These are phyloP conservation scores for Cnidoscolus chayamansa DNA, from an alignment of 441 rosid species.

Conservation along the genomic window DNA sequence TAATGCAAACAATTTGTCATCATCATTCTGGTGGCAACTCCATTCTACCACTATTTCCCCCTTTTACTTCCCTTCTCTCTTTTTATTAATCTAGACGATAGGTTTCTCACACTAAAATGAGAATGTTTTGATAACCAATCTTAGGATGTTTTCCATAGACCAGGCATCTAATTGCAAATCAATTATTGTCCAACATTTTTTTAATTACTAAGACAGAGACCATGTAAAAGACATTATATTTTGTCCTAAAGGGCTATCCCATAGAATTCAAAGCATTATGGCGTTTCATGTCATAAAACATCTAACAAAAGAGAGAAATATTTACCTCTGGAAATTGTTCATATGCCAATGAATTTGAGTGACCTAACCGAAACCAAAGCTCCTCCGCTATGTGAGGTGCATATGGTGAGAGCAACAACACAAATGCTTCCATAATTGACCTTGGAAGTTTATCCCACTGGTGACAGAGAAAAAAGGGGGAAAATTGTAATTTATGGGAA, in stretches of 20 bases:
- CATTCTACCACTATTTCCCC: too few relatives aligned
- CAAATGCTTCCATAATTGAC: constrained; percentile 59
- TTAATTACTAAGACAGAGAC: background rate
- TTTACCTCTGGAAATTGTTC: constrained; percentile 70
- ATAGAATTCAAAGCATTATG: background rate
- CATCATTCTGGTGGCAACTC: background rate
- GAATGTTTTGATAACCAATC: background rate
- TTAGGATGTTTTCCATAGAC: too few relatives aligned
- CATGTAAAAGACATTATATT: background rate
- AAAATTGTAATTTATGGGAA: background rate
- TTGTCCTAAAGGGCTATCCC: background rate
- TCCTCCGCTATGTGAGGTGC: constrained; percentile 95
- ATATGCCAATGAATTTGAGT: constrained; percentile 60
- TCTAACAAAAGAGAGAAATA: background rate
- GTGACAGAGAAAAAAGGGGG: constrained; percentile 25
- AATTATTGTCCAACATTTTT: background rate
- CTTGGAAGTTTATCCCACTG: constrained; percentile 86
- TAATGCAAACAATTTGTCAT: background rate
- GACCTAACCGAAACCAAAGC: constrained; percentile 86
- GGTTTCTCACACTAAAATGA: background rate
- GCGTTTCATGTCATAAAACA: background rate
- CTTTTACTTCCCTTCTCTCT: background rate
- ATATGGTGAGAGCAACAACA: constrained; percentile 80
- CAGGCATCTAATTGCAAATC: background rate
- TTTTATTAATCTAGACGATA: background rate